Base-by-base conservation (phyloP, 768 basidiomycete genomes). In the Boletus vermiculosoides region DNA sequence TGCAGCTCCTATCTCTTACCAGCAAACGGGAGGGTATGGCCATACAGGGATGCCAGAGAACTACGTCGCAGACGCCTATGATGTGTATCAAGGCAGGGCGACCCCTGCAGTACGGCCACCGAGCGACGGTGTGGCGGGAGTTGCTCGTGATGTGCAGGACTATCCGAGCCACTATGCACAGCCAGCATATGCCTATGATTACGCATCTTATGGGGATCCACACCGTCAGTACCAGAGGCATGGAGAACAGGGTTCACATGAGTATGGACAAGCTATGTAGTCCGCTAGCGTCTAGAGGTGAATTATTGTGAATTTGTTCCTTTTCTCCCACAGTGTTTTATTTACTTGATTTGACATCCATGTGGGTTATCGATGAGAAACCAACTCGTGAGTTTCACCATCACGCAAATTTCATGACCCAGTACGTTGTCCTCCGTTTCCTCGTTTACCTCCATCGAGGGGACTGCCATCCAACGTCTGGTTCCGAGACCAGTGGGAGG, bases 1-100 rank as follows among this genome's bases (percentile, higher is more conserved):
- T 31, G 84, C 85, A 18, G 85, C 87, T 33, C 82, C 87, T 6
- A 79, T 85, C 50, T 78, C 78, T 31, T 80, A 80, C 46, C 77
- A 80, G 41, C 70, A 56, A 50, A 37, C 59, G 9, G 63, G 61
- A 22, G 23, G 49, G 10, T 69, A 74, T 36, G 56, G 54, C 1
- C 63, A 62, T 22, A 16, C 54, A 22, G 63, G 57, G 11, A 28
- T 39, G 33, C 28, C 52, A 48, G 74, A 72, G 54, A 74, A 61
- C 62, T 66, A 76, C 49, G 61, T 55, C 23, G 79, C 77, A 54
- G 80, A 84, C 59, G 67, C 76, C n/a, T 78, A 79, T 52, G 83
- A 83, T 60, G 77, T 81, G 48, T 85, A 87, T 65, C 79, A 80
- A 67, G 79, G 79, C 59, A 78, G 78, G 49, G 75, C 76, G 28